These are phyloP conservation scores for Sporothrix curviconia DNA, from an alignment of 2,329 filamentous ascomycete genomes.

Conservation along the genomic window DNA sequence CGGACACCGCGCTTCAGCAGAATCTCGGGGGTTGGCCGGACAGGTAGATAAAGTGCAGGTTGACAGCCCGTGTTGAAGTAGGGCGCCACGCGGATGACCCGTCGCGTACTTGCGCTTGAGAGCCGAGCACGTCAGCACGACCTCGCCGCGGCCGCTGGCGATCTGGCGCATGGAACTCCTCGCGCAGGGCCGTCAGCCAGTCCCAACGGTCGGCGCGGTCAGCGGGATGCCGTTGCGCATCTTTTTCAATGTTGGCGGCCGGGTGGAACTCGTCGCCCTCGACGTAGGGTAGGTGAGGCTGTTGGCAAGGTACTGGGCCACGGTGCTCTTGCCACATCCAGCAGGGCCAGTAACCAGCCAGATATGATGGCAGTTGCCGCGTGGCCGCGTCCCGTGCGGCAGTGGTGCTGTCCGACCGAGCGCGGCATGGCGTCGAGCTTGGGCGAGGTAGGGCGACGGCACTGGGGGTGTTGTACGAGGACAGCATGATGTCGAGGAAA, in stretches of 20 bases:
- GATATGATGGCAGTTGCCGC: constrained; percentile 53
- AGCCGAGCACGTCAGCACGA: constrained; percentile 94
- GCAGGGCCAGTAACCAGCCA: constrained; percentile 76
- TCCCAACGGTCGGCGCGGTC: constrained; percentile 91
- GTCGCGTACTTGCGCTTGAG: constrained; percentile 96
- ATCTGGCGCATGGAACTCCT: constrained; percentile 56
- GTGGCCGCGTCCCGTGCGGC: too few species aligned
- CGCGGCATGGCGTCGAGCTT: constrained; percentile 2
- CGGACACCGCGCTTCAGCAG: constrained; percentile 68
- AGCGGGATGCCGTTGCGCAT: constrained; percentile 80
- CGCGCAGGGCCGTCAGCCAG: constrained; percentile 77
- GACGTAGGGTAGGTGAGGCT: constrained; percentile 61
- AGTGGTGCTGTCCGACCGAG: background rate
- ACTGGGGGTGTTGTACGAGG: constrained; percentile 8
- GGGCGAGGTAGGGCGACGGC: constrained; percentile 9
- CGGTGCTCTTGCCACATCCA: constrained; percentile 72
- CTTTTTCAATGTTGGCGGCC: constrained; percentile 75
- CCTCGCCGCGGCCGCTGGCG: constrained; percentile 55
- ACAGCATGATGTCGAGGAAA: constrained; percentile 9
- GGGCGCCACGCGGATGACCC: constrained; percentile 73
- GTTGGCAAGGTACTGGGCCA: constrained; percentile 59
- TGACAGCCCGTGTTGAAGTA: constrained; percentile 67
- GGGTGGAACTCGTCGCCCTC: constrained; percentile 80
- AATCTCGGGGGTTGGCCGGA: constrained; percentile 66
- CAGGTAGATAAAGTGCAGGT: constrained; percentile 89